These are phyloP conservation scores for Cutaneotrichosporon curvatum DNA, from an alignment of 1,284 basidiomycete genomes.

Conservation along the genomic window DNA sequence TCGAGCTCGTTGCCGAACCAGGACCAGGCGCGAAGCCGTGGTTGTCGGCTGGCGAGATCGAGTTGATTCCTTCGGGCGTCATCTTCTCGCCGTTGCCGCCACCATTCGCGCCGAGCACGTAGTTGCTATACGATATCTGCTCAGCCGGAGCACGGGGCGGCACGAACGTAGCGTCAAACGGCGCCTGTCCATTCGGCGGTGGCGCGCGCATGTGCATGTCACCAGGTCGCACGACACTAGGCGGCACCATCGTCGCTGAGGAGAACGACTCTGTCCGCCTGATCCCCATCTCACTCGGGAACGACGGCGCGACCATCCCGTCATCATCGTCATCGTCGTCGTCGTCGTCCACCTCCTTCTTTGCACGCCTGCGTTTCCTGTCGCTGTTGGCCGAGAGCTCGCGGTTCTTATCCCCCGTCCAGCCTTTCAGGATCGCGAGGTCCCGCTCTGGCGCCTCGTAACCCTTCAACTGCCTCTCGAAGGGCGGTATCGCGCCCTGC, in stretches of 20 bases:
- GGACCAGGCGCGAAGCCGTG: neutral
- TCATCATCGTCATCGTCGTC: slow-evolving; percentile 8
- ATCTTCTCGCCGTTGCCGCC: neutral
- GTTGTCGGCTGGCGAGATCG: slow-evolving; percentile 13
- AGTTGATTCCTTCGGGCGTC: neutral
- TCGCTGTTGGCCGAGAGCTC: slow-evolving; percentile 5
- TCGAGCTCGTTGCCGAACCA: neutral
- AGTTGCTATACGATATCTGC: too few relatives aligned
- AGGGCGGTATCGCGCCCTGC: slow-evolving; percentile 26
- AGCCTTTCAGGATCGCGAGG: slow-evolving; percentile 21
- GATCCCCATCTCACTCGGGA: too few relatives aligned
- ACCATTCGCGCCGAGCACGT: too few relatives aligned
- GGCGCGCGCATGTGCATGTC: slow-evolving; percentile 13
- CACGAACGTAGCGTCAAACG: too few relatives aligned
- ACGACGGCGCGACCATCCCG: too few relatives aligned
- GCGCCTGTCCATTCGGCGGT: too few relatives aligned
- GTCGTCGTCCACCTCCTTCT: slow-evolving; percentile 11
- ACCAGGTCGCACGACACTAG: slow-evolving; percentile 8
- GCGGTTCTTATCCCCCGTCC: slow-evolving; percentile 22
- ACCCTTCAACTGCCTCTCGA: slow-evolving; percentile 14
- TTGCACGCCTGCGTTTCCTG: slow-evolving; percentile 9
- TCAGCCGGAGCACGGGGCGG: too few relatives aligned
- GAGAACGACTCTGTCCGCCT: neutral
- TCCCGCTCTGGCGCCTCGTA: slow-evolving; percentile 34
- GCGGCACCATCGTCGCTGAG: slow-evolving; percentile 1